These are phyloP conservation scores for Albatrellus ellisii DNA, from an alignment of 768 basidiomycete species.

Conservation along the genomic window DNA sequence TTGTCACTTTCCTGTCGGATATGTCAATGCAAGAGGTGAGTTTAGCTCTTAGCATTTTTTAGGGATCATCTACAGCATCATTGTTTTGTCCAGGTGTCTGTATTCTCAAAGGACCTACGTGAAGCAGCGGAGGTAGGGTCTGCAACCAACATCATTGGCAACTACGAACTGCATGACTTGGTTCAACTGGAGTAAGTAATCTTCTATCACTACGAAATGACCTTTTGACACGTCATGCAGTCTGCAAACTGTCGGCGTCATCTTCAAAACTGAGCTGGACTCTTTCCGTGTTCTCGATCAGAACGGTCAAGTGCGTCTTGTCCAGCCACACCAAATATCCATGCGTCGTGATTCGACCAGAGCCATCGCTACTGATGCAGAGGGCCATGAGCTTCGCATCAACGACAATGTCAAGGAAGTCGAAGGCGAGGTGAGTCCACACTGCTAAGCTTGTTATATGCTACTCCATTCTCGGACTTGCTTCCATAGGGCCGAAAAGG, in stretches of 20 bases:
- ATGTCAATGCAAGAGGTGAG: slow-evolving; percentile 89
- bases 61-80: not conserved
- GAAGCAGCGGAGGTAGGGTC: slow-evolving; percentile 97
- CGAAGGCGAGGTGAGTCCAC: slow-evolving; percentile 60
- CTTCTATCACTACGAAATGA: slow-evolving; percentile 5
- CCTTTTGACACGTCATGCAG: slow-evolving; percentile 26
- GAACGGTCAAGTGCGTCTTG: slow-evolving; percentile 75
- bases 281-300: slow-evolving; percentile 95
- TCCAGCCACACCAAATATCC: slow-evolving; percentile 90
- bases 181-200: slow-evolving; percentile 89
- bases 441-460: not conserved
- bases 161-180: slow-evolving; percentile 92
- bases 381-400: slow-evolving; percentile 74
- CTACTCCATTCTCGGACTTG: slow-evolving; percentile 5
- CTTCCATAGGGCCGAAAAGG: slow-evolving; percentile 69
- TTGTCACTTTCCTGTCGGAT: slow-evolving; percentile 94
- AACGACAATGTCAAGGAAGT: slow-evolving; percentile 91
- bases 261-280: slow-evolving; percentile 93
- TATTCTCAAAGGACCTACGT: slow-evolving; percentile 93
- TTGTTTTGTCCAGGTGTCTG: slow-evolving; percentile 54
- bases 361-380: slow-evolving; percentile 81
- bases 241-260: slow-evolving; percentile 88
- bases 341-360: slow-evolving; percentile 74
- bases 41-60: not conserved
- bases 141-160: slow-evolving; percentile 77